phyloP scores from a whole-genome alignment of 2,329 filamentous ascomycete genomes.

The Aschersonia sp. region DNA sequence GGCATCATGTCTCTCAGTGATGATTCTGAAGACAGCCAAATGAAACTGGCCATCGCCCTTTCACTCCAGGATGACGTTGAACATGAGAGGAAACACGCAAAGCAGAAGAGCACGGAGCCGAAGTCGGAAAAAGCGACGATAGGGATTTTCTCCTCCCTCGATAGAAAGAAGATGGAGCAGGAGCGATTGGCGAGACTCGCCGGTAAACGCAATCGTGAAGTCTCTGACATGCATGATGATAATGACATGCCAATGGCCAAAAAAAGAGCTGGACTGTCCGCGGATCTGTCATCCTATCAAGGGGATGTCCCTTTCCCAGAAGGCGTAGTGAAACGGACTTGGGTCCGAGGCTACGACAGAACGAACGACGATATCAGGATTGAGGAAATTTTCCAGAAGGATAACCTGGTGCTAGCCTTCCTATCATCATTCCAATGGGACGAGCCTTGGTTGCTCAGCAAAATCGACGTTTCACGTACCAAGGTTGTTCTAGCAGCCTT shows the following conservation, averaged over 20 bases:
- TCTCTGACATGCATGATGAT: constrained; percentile 12
- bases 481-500: constrained; percentile 47
- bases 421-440: constrained; percentile 84
- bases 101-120: neutral
- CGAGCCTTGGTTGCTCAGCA: constrained; percentile 60
- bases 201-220: constrained; percentile 29
- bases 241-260: constrained; percentile 13
- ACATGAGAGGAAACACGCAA: neutral
- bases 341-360: constrained; percentile 48
- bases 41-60: constrained; percentile 45
- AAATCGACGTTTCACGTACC: constrained; percentile 46
- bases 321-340: constrained; percentile 72
- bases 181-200: constrained; percentile 59
- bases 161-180: constrained; percentile 74
- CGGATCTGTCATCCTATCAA: constrained; percentile 3
- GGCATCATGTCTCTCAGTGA: constrained; percentile 11
- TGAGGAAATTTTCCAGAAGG: constrained; percentile 68
- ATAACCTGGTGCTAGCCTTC: constrained; percentile 59
- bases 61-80: constrained; percentile 26
- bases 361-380: constrained; percentile 64
- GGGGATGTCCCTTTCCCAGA: constrained; percentile 25
- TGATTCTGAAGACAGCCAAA: constrained; percentile 40
- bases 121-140: constrained; percentile 5
- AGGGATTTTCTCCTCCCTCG: constrained; percentile 35
- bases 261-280: constrained; percentile 9